Conservation (phyloP, 345 rosid genomes). For the Salix viminalis region DNA sequence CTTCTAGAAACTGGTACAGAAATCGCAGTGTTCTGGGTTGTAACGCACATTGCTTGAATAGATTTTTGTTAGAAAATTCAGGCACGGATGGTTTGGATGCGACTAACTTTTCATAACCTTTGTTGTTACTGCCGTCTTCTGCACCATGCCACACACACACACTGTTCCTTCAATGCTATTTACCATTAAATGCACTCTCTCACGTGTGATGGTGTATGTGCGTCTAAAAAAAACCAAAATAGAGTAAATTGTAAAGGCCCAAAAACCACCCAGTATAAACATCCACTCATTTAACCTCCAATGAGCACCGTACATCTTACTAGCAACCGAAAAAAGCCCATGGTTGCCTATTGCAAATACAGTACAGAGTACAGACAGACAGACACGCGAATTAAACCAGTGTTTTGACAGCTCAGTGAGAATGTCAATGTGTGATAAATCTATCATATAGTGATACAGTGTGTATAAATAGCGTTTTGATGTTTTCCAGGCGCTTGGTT, state of each 20-base stretch:
- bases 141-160: not conserved
- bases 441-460: not conserved
- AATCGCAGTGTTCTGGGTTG: not conserved
- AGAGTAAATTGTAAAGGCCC: too few species aligned
- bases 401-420: slow-evolving; percentile 41
- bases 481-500: not conserved
- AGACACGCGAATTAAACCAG: too few species aligned
- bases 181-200: not conserved
- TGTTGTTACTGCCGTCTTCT: not conserved
- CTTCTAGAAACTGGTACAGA: not conserved
- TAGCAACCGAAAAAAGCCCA: too few species aligned
- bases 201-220: too few species aligned
- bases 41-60: not conserved
- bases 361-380: too few species aligned
- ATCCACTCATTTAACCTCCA: too few species aligned
- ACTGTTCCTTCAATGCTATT: not conserved
- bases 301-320: too few species aligned
- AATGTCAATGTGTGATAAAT: not conserved
- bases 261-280: too few species aligned
- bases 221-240: too few species aligned
- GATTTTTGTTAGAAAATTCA: not conserved
- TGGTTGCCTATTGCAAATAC: too few species aligned
- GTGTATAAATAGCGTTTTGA: not conserved
- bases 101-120: not conserved
- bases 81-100: not conserved